phyloP scores from a whole-genome alignment of 345 rosid species.

The Nephelium lappaceum region DNA sequence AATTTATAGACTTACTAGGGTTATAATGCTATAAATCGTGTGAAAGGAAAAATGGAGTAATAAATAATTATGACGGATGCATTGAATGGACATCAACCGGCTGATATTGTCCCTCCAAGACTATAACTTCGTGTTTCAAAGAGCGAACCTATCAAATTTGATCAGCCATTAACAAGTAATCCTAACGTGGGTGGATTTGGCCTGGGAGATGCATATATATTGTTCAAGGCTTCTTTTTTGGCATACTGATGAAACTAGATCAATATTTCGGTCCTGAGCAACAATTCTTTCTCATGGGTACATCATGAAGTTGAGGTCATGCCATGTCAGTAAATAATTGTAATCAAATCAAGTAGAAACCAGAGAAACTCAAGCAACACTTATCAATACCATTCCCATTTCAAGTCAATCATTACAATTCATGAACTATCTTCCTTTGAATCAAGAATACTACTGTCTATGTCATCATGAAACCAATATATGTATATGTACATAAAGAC shows the following conservation, averaged over 20 bases:
- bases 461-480: conserved; percentile 37
- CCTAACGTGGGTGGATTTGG: neutral
- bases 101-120: neutral
- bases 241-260: no score
- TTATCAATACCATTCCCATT: conserved; percentile 24
- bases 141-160: neutral
- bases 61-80: neutral
- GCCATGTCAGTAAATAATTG: neutral
- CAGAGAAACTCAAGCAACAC: neutral
- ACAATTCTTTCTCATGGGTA: neutral
- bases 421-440: conserved; percentile 28
- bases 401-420: conserved; percentile 39
- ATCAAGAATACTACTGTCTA: conserved; percentile 30
- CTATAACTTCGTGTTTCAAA: neutral
- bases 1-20: no score
- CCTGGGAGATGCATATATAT: neutral
- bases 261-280: no score
- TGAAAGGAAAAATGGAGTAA: no score
- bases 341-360: neutral
- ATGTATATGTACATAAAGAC: conserved; percentile 44
- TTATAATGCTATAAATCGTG: no score
- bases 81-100: neutral
- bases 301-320: neutral
- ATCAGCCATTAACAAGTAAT: neutral
- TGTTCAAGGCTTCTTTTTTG: no score